A percentile compares a stretch with the other conserved stretches of the same genome.
phyloP scores from a whole-genome alignment of 2,329 filamentous ascomycete species.

The Onygenales sp. region DNA sequence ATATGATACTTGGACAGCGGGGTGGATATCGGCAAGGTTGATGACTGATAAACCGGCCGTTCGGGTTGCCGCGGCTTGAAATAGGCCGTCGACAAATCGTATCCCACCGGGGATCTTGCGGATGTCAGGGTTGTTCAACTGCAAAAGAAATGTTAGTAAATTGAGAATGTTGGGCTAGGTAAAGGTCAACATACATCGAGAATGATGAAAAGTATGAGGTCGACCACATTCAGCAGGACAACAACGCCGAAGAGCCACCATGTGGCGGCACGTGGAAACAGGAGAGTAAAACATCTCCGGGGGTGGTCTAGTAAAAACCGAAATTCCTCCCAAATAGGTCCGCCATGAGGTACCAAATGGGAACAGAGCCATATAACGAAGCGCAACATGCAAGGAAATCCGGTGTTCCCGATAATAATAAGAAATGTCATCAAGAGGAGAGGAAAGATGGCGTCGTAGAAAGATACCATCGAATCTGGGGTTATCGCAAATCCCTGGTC shows the following conservation, averaged over 20 bases:
- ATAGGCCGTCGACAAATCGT: conserved; percentile 75
- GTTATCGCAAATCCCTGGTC: conserved; percentile 92
- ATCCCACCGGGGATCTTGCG: conserved; percentile 59
- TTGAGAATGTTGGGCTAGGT: neutral
- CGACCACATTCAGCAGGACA: conserved; percentile 68
- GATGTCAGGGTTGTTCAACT: conserved; percentile 65
- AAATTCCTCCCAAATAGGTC: conserved; percentile 78
- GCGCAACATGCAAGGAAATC: conserved; percentile 87
- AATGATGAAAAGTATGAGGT: conserved; percentile 84
- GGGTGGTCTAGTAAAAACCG: conserved; percentile 89
- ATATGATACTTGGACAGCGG: conserved; percentile 87
- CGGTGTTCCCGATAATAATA: conserved; percentile 91
- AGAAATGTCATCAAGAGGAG: conserved; percentile 73
- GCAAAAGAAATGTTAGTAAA: neutral
- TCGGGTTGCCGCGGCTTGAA: conserved; percentile 80
- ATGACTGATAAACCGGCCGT: conserved; percentile 85
- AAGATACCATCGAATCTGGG: conserved; percentile 87
- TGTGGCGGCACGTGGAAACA: conserved; percentile 82
- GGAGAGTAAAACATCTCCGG: conserved; percentile 85
- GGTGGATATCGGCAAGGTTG: conserved; percentile 68
- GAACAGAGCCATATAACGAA: conserved; percentile 82
- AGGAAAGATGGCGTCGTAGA: conserved; percentile 65
- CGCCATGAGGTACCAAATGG: conserved; percentile 53
- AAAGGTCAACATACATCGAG: conserved; percentile 59
- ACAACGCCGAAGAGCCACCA: conserved; percentile 95